Base-by-base conservation (phyloP, 805 yeast genomes). In the Wickerhamomyces silvicola region DNA sequence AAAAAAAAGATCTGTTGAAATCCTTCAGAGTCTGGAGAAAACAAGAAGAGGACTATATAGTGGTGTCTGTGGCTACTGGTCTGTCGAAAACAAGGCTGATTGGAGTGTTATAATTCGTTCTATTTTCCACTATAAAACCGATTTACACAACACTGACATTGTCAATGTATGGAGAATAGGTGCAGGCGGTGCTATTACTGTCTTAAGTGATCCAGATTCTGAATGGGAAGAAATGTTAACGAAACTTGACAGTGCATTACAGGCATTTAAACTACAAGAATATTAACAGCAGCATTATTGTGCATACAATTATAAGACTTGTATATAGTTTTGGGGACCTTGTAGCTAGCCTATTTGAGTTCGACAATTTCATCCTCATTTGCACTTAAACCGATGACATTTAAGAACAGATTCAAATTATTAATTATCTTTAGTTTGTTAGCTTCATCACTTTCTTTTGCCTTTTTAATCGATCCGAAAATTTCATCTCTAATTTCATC, bases 131-230 rank as follows among this genome's bases (percentile, higher is more conserved):
- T 83, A 85, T 52, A 50, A 60, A 16, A 60, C 68, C 22, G 86
- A 78, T 43, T 10, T 46, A 3, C 48, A 46, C 5, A 45, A 42
- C 26, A 36, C 33, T 2, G 39, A 41, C 1, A 41, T 47, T 10
- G 58, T 60, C 3, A 50, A 54, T 7, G 49, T 60, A 6, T 92
- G 95, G 94, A 66, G 86, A 40, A 74, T 90, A 33, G 99, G 99
- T 2, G 98, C 98, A 7, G 99, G 99, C 11, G 99, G 99, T 4
- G 99, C 97, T 12, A 78, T 92, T 27, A 92, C 97, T 0, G 88
- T 87, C 3, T 62, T 92, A 38, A 85, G 96, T 52, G 76, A 84
- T 17, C 62, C 67, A n/a, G 74, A 73, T 16, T 90, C 80, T 3
- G 99, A 92, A 56, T 84, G 92, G 81, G 87, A 85, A 19, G 99